Percentiles rank a stretch among this genome's conserved stretches.
Conservation (phyloP, 495 filamentous ascomycete species). For the Rhypophila decipiens region DNA sequence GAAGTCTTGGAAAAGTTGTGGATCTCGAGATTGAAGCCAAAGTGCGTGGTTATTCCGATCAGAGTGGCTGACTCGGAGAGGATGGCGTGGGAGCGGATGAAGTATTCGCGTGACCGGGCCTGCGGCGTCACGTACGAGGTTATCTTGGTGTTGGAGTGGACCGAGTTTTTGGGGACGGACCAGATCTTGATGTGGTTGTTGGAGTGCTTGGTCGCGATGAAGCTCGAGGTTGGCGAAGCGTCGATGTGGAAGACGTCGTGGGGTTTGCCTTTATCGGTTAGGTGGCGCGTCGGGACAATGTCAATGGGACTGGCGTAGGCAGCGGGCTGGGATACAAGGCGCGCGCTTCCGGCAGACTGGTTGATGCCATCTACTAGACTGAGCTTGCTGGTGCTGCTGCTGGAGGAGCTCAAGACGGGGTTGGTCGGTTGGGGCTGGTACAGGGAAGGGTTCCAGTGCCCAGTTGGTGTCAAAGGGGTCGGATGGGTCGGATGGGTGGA, state of each 20-base stretch:
- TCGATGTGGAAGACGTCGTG: constrained; percentile 22
- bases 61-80: constrained; percentile 20
- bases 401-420: background rate
- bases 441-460: too few relatives aligned
- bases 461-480: too few relatives aligned
- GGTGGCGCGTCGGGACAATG: constrained; percentile 11
- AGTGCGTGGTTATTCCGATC: constrained; percentile 22
- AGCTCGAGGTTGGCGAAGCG: constrained; percentile 10
- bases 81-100: constrained; percentile 23
- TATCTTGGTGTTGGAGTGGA: constrained; percentile 20
- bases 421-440: background rate
- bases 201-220: constrained; percentile 16
- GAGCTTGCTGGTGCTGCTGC: background rate
- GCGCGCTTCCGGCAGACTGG: background rate
- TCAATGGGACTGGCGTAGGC: background rate
- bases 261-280: constrained; percentile 18
- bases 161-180: constrained; percentile 15
- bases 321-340: too few relatives aligned
- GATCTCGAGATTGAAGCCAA: constrained; percentile 23
- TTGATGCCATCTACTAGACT: background rate
- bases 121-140: constrained; percentile 21
- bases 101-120: constrained; percentile 24
- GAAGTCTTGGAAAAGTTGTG: constrained; percentile 23
- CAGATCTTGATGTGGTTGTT: constrained; percentile 23
- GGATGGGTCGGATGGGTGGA: too few relatives aligned